Percentiles rank a stretch among this genome's conserved stretches.
Evolutionary conservation across 805 yeast genomes (phyloP).

Genomic region (Teunomyces barrocoloradensis): DNA sequence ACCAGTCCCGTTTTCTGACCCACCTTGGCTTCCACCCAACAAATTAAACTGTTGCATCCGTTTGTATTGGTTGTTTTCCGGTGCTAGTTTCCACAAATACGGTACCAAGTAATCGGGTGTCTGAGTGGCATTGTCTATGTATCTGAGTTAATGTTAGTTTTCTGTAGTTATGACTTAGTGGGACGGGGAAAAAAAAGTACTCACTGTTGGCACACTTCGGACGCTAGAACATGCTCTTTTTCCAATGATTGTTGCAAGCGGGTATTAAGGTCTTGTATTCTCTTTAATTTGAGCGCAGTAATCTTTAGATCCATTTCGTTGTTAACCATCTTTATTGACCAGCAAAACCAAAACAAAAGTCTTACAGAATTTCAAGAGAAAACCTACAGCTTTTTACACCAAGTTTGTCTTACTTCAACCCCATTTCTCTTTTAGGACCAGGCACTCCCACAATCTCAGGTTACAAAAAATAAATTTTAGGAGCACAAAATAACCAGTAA

Average conservation of each 20-base stretch:
- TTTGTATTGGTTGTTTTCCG: slow-evolving; percentile 33
- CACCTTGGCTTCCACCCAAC: background rate
- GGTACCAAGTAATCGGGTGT: slow-evolving; percentile 50
- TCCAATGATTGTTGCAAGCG: slow-evolving; percentile 51
- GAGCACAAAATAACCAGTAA: background rate
- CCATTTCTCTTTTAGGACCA: background rate
- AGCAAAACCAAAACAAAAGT: background rate
- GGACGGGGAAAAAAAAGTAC: background rate
- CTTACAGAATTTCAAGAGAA: background rate
- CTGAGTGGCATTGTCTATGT: slow-evolving; percentile 42
- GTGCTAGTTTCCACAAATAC: slow-evolving; percentile 38
- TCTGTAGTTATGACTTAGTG: background rate
- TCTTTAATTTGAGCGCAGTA: slow-evolving; percentile 50
- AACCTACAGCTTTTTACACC: background rate
- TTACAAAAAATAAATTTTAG: background rate
- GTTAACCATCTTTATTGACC: slow-evolving; percentile 1
- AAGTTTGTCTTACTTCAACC: background rate
- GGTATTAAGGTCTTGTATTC: slow-evolving; percentile 28
- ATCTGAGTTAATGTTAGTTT: slow-evolving; percentile 17
- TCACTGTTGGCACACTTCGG: slow-evolving; percentile 9
- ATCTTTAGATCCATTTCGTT: slow-evolving; percentile 36
- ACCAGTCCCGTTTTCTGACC: background rate
- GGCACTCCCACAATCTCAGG: background rate
- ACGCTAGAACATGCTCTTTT: slow-evolving; percentile 44
- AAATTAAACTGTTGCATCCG: slow-evolving; percentile 19